phyloP scores from a whole-genome alignment of 1,284 basidiomycete genomes.

The Puccinia sorghi region DNA sequence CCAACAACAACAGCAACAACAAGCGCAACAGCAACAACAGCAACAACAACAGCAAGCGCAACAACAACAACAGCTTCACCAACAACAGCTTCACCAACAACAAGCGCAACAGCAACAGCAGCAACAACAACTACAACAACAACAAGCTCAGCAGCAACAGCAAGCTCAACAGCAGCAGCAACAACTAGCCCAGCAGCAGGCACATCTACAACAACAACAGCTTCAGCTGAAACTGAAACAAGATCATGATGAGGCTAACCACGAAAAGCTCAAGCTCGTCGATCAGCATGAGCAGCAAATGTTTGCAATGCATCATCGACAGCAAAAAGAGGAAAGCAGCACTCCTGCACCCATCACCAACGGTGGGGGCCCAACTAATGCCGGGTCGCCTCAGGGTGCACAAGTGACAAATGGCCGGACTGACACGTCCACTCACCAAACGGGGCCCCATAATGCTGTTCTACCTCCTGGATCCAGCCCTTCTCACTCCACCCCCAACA shows the following conservation, averaged over 20 bases:
- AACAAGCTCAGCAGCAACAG: conserved; percentile 17
- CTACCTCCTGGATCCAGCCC: background rate
- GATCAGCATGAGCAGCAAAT: conserved; percentile 17
- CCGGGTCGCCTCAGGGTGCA: background rate
- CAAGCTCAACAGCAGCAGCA: background rate
- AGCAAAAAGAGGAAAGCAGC: background rate
- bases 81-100: background rate
- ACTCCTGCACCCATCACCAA: background rate
- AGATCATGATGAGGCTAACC: background rate
- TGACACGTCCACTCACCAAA: too few relatives aligned
- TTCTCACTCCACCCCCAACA: background rate
- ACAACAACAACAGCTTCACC: background rate
- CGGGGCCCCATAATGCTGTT: background rate
- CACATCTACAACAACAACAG: conserved; percentile 2
- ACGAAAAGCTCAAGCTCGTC: conserved; percentile 13
- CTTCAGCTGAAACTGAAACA: conserved; percentile 4
- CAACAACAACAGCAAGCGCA: background rate
- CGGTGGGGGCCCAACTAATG: background rate
- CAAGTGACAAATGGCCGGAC: background rate
- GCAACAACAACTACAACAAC: conserved; percentile 15
- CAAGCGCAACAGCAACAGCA: conserved; percentile 14
- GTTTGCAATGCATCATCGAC: conserved; percentile 13
- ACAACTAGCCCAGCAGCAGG: conserved; percentile 23
- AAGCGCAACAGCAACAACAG: background rate
- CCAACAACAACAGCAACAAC: conserved; percentile 15